phyloP scores from a whole-genome alignment of 2,329 filamentous ascomycete genomes.

The Phialophora chinensis region DNA sequence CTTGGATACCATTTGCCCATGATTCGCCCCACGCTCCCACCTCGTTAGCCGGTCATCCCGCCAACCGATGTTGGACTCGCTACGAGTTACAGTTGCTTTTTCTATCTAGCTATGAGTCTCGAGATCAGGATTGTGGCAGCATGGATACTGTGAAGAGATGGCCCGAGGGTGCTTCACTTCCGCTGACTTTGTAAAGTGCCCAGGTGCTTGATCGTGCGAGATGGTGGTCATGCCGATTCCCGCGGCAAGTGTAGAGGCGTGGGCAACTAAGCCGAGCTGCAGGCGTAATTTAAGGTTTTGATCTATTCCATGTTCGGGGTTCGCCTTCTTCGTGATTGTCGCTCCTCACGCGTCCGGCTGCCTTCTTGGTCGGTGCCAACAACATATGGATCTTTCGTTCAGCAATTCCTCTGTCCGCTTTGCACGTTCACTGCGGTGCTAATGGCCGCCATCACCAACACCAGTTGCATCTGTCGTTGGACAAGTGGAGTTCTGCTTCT shows the following conservation, averaged over 20 bases:
- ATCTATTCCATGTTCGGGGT: slow-evolving; percentile 13
- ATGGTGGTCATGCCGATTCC: neutral
- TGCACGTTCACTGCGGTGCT: too few species aligned
- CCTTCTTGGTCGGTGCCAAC: slow-evolving; percentile 5
- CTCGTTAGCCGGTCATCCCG: neutral
- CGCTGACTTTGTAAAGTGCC: neutral
- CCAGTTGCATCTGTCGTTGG: neutral
- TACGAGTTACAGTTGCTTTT: neutral
- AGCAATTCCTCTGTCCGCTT: neutral
- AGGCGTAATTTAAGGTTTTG: slow-evolving; percentile 9
- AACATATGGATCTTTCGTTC: neutral
- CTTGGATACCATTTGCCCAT: neutral
- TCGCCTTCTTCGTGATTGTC: slow-evolving; percentile 11
- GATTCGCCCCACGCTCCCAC: neutral
- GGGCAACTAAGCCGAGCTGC: slow-evolving; percentile 11
- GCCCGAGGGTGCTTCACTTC: neutral
- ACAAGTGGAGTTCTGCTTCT: neutral
- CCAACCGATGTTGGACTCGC: neutral
- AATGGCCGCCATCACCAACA: too few species aligned
- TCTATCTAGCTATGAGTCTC: neutral
- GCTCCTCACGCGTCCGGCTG: slow-evolving; percentile 6
- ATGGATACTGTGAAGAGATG: neutral
- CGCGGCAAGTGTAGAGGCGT: neutral
- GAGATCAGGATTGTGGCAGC: neutral
- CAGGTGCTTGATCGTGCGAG: neutral